Evolutionary conservation across 139 green algal species (phyloP), one percentile per base, ranked within the genome.

Genomic region (Picochlorum sp.): DNA sequence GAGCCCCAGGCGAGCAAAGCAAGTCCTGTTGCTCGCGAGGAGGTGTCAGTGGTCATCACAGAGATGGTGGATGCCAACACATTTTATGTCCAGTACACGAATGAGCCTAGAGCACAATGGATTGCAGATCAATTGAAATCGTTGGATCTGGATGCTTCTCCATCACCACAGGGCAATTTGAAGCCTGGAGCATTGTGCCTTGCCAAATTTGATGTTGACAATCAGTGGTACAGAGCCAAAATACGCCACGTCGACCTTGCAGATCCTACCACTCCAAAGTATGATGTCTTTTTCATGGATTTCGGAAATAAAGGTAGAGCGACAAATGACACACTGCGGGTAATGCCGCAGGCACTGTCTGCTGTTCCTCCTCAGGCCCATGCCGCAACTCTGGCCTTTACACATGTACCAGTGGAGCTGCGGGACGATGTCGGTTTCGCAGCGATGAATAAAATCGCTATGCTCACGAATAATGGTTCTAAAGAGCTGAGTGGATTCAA

Each of bases 261-360:
- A 5, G 79, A 80, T 57, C 79, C 73, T 54, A 78, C 77, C 4
- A 73, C 79, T 24, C 68, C 76, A 24, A 58, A 65, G 41, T 89
- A 87, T 63, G 80, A 92, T 44, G 76, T 95, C 18, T 90, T 83
- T 59, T 98, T 96, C 75, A 75, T 96, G 4, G 92, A 98, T 79
- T 98, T 89, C 76, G 92, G 91, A 57, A 97, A 97, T 76, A 72
- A 58, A 60, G 90, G 95, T 71, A 69, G 28, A 8, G 63, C 83
- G 8, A 52, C 63, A 23, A 67, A 67, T 54, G 52, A 59, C 23
- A 49, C 61, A 2, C 51, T 94, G 37, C 69, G 80, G 41, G 62
- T 77, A 6, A 85, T 94, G 24, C 76, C 90, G 24, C 49, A 79
- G 9, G 71, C 70, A 8, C 67, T 96, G 38, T 68, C 83, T 0